Conservation (phyloP, 2,329 filamentous ascomycete species). For the Chaetomium globosum region DNA sequence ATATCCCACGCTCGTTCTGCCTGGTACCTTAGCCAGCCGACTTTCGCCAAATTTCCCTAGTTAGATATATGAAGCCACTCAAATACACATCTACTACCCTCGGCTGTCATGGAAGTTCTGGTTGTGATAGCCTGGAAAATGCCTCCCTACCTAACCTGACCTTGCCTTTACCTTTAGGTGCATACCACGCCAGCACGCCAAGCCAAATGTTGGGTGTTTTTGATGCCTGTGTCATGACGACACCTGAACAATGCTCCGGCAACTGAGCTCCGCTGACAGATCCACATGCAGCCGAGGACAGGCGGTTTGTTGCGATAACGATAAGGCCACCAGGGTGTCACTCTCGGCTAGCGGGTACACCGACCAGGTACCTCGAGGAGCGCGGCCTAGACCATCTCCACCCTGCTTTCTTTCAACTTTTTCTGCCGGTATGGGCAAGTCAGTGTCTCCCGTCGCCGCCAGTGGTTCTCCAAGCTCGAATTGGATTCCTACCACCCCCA, state of each 20-base stretch:
- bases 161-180: no score
- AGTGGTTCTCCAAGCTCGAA: constrained; percentile 22
- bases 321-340: constrained; percentile 22
- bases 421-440: constrained; percentile 32
- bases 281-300: neutral
- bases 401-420: constrained; percentile 37
- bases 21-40: no score
- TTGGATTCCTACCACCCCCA: constrained; percentile 19
- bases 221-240: neutral
- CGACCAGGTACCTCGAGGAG: constrained; percentile 31
- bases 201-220: neutral
- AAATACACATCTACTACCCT: no score
- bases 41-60: no score
- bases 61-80: no score
- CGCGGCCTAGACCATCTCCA: constrained; percentile 34
- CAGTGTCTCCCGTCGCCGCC: constrained; percentile 21
- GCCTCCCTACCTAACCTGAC: no score
- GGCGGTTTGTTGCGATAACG: constrained; percentile 21
- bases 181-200: neutral
- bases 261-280: constrained; percentile 3
- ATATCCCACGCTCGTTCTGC: no score
- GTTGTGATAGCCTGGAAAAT: neutral
- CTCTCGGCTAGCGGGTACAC: constrained; percentile 29
- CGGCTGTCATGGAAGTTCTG: no score
- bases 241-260: neutral